These are phyloP conservation scores for Curvularia lunata DNA, from an alignment of 2,329 filamentous ascomycete species.

Conservation along the genomic window DNA sequence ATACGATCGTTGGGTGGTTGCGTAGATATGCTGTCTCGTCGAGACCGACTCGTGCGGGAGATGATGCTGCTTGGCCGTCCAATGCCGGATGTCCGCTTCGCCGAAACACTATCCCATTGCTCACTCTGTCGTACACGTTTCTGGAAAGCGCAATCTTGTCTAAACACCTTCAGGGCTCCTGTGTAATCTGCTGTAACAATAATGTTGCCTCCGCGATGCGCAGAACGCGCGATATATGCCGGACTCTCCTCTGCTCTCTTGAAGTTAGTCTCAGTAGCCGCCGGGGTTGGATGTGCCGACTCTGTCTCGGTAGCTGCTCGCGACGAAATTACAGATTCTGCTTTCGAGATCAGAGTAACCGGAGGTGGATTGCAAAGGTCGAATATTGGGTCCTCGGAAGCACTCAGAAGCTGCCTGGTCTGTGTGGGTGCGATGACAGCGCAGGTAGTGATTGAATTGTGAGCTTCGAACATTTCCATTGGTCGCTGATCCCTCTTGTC, in stretches of 20 bases:
- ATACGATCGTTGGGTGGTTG: constrained; percentile 75
- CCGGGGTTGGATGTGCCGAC: constrained; percentile 42
- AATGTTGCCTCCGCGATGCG: constrained; percentile 83
- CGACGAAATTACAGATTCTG: constrained; percentile 65
- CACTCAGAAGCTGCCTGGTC: constrained; percentile 77
- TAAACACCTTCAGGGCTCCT: constrained; percentile 90
- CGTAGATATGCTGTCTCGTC: constrained; percentile 54
- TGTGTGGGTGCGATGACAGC: constrained; percentile 82
- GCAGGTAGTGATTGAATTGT: constrained; percentile 86
- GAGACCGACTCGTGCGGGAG: constrained; percentile 59
- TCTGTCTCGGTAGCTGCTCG: constrained; percentile 55
- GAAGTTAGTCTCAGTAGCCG: constrained; percentile 44
- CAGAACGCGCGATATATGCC: constrained; percentile 75
- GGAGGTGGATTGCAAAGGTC: constrained; percentile 96
- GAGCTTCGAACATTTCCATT: constrained; percentile 88
- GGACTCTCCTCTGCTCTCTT: constrained; percentile 68
- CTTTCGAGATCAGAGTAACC: constrained; percentile 77
- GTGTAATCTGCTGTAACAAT: constrained; percentile 88
- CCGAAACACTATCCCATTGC: constrained; percentile 80
- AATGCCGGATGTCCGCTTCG: constrained; percentile 67
- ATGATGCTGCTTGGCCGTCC: constrained; percentile 60
- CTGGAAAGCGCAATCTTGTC: constrained; percentile 86
- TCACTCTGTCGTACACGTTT: constrained; percentile 68
- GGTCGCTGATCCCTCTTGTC: constrained; percentile 80
- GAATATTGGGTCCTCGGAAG: constrained; percentile 90